A percentile compares a stretch with the other conserved stretches of the same genome.
Conservation (phyloP, 305 asterid species). For the Plantago rigida region DNA sequence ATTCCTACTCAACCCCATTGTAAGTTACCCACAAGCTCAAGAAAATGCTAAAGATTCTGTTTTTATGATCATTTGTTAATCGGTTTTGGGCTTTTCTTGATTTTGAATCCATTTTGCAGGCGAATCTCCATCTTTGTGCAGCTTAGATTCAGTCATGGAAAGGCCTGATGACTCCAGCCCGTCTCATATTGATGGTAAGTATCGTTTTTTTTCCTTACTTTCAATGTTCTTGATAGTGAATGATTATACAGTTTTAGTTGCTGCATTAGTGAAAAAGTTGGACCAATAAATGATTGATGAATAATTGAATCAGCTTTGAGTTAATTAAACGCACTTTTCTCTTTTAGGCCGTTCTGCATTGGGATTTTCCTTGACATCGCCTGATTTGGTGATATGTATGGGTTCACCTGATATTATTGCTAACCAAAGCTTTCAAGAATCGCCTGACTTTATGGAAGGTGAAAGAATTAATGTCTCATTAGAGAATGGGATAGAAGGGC, state of each 20-base stretch:
- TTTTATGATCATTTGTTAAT: constrained; percentile 7
- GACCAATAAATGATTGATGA: constrained; percentile 17
- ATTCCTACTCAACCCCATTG: constrained; percentile 27
- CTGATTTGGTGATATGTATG: constrained; percentile 63
- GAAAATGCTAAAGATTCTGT: constrained; percentile 1
- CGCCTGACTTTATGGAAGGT: constrained; percentile 38
- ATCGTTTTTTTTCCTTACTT: not conserved
- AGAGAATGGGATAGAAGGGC: constrained; percentile 73
- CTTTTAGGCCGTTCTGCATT: constrained; percentile 43
- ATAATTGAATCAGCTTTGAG: constrained; percentile 18
- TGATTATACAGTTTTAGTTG: too few relatives aligned
- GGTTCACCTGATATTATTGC: constrained; percentile 61
- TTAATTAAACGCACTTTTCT: constrained; percentile 12
- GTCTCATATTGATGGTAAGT: constrained; percentile 45
- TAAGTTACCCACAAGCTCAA: constrained; percentile 34
- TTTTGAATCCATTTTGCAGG: constrained; percentile 36
- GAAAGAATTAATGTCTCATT: constrained; percentile 56
- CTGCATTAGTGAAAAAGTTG: not conserved
- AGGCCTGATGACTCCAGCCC: constrained; percentile 35
- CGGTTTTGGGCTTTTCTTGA: constrained; percentile 23
- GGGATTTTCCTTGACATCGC: constrained; percentile 69
- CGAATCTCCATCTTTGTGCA: constrained; percentile 25
- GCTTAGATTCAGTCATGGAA: constrained; percentile 42
- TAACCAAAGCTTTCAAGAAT: constrained; percentile 45
- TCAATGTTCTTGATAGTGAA: not conserved